A percentile compares a stretch with the other conserved stretches of the same genome.
These are phyloP conservation scores for Guadua angustifolia DNA, from an alignment of 176 grass and related monocot species.

Conservation along the genomic window DNA sequence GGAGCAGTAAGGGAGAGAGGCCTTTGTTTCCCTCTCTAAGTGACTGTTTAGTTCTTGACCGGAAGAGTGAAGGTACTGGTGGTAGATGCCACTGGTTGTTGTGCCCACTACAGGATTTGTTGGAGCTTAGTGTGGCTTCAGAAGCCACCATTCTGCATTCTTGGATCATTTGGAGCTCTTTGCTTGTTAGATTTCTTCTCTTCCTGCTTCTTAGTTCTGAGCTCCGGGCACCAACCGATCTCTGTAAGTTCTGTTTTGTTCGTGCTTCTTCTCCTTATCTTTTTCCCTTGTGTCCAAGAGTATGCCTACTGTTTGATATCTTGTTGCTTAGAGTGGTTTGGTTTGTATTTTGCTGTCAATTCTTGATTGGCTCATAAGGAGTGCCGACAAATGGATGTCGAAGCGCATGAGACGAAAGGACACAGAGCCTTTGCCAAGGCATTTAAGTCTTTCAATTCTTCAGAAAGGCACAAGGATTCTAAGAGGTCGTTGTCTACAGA, in stretches of 20 bases:
- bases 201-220: slow-evolving; percentile 26
- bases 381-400: slow-evolving; percentile 53
- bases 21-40: slow-evolving; percentile 42
- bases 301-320: slow-evolving; percentile 13
- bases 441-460: slow-evolving; percentile 48
- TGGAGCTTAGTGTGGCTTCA: slow-evolving; percentile 52
- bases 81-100: slow-evolving; percentile 36
- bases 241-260: slow-evolving; percentile 46
- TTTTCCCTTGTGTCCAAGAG: slow-evolving; percentile 13
- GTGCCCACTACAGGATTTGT: slow-evolving; percentile 32
- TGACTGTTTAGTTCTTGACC: slow-evolving; percentile 55
- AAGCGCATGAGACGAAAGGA: slow-evolving; percentile 56
- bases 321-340: slow-evolving; percentile 29
- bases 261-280: slow-evolving; percentile 11
- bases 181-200: slow-evolving; percentile 39
- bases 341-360: slow-evolving; percentile 37
- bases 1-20: slow-evolving; percentile 36
- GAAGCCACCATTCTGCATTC: slow-evolving; percentile 50
- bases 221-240: slow-evolving; percentile 42
- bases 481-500: slow-evolving; percentile 59
- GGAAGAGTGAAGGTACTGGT: slow-evolving; percentile 18
- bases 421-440: slow-evolving; percentile 51
- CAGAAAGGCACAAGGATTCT: slow-evolving; percentile 54
- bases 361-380: slow-evolving; percentile 33
- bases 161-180: slow-evolving; percentile 50